These are phyloP conservation scores for Oryza brachyantha DNA, from an alignment of 176 grass and related monocot species.

Conservation along the genomic window DNA sequence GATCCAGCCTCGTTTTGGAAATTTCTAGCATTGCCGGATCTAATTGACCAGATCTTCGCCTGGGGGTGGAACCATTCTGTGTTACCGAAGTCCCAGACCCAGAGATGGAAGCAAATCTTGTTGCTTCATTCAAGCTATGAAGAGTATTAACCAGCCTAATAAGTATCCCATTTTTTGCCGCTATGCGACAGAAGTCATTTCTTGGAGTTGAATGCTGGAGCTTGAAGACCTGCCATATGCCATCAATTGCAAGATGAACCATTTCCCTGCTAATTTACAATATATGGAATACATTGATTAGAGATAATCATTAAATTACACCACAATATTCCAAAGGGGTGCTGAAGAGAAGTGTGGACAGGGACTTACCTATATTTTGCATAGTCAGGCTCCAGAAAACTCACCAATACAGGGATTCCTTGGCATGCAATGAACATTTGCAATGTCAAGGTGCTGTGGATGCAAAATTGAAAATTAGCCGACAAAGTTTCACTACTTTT, in stretches of 20 bases:
- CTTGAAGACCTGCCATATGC: slow-evolving; percentile 97
- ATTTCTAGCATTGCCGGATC: slow-evolving; percentile 51
- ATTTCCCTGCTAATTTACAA: slow-evolving; percentile 74
- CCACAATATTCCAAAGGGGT: background rate
- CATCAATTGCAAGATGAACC: slow-evolving; percentile 98
- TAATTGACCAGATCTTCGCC: slow-evolving; percentile 71
- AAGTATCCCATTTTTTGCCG: slow-evolving; percentile 92
- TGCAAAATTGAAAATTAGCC: slow-evolving; percentile 40
- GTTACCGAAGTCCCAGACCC: slow-evolving; percentile 64
- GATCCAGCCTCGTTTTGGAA: slow-evolving; percentile 51
- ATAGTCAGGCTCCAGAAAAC: slow-evolving; percentile 97
- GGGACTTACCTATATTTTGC: slow-evolving; percentile 78
- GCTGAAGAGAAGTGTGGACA: slow-evolving; percentile 7
- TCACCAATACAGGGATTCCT: slow-evolving; percentile 95
- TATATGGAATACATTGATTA: slow-evolving; percentile 15
- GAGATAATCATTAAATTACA: slow-evolving; percentile 18
- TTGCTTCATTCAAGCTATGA: slow-evolving; percentile 97
- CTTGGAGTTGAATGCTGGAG: slow-evolving; percentile 79
- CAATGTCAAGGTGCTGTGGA: slow-evolving; percentile 77
- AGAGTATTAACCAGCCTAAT: slow-evolving; percentile 85
- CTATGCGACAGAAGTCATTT: slow-evolving; percentile 97
- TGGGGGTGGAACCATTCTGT: slow-evolving; percentile 75
- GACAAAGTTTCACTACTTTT: background rate
- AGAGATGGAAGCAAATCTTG: slow-evolving; percentile 67
- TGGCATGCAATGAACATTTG: slow-evolving; percentile 99